Conservation (phyloP, 2,329 filamentous ascomycete genomes). For the Zymoseptoria crescenta region DNA sequence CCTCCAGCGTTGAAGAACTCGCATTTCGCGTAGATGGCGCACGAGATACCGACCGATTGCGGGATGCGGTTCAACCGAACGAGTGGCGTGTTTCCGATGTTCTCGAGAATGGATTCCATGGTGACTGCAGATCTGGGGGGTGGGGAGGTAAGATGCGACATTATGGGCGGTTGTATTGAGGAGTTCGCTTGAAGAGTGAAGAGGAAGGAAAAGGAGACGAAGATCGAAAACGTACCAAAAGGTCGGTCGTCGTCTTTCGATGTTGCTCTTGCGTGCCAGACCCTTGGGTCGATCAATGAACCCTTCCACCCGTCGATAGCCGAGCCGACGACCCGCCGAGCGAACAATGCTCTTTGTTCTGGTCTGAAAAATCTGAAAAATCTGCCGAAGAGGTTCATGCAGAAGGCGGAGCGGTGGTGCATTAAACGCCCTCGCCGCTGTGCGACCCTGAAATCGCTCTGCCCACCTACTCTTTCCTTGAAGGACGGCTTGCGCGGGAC, state of each 20-base stretch:
- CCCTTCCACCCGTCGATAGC: neutral
- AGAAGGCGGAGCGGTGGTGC: neutral
- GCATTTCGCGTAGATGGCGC: constrained; percentile 38
- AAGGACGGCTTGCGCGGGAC: too few species aligned
- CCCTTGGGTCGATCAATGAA: neutral
- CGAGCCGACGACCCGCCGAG: neutral
- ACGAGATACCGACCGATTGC: constrained; percentile 80
- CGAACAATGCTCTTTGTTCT: neutral
- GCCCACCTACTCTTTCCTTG: too few species aligned
- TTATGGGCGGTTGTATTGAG: constrained; percentile 8
- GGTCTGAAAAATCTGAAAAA: neutral
- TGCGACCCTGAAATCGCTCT: neutral
- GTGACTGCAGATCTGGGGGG: constrained; percentile 45
- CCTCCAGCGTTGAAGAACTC: constrained; percentile 57
- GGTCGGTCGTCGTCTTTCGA: neutral
- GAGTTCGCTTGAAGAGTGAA: neutral
- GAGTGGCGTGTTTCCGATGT: constrained; percentile 94
- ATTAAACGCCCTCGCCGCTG: neutral
- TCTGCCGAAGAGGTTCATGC: neutral
- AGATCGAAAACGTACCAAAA: neutral
- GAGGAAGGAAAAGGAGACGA: constrained; percentile 1
- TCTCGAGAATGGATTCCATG: constrained; percentile 65
- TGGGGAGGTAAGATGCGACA: constrained; percentile 33
- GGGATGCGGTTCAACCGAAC: constrained; percentile 90
- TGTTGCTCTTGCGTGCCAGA: neutral